These are phyloP conservation scores for Tricholoma flavovirens DNA, from an alignment of 768 basidiomycete genomes.

Conservation along the genomic window DNA sequence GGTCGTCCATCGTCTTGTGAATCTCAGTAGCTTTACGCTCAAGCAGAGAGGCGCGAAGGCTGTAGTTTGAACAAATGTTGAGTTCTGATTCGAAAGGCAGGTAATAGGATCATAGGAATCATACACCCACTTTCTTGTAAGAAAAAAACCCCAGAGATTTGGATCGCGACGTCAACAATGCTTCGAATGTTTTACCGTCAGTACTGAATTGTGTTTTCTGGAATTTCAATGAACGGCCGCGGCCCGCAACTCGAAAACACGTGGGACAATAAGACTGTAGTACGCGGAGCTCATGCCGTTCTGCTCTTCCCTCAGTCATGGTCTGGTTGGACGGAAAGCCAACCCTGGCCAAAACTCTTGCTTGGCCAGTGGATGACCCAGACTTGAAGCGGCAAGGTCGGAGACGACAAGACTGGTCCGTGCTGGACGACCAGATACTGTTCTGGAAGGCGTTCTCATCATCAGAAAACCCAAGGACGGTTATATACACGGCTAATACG, in stretches of 20 bases:
- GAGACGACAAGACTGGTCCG: neutral
- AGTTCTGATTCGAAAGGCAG: neutral
- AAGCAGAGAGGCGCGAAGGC: constrained; percentile 40
- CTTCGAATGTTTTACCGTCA: too few species aligned
- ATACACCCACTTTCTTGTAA: constrained; percentile 55
- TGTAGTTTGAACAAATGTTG: constrained; percentile 16
- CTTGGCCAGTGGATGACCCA: neutral
- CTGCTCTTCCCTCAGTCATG: neutral
- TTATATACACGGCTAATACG: neutral
- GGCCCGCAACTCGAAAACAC: too few species aligned
- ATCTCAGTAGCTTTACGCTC: constrained; percentile 48
- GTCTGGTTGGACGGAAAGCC: neutral
- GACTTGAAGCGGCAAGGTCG: neutral
- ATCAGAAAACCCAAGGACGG: neutral
- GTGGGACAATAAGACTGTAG: too few species aligned
- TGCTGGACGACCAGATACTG: neutral
- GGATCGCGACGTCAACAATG: constrained; percentile 49
- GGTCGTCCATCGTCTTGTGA: constrained; percentile 27
- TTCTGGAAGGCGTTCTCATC: neutral
- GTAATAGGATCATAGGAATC: neutral
- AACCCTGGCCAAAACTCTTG: neutral
- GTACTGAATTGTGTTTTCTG: too few species aligned
- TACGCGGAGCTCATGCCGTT: too few species aligned
- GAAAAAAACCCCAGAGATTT: constrained; percentile 48
- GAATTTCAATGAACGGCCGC: too few species aligned